Evolutionary conservation across 345 rosid genomes (phyloP).

Genomic region (Angophora floribunda): DNA sequence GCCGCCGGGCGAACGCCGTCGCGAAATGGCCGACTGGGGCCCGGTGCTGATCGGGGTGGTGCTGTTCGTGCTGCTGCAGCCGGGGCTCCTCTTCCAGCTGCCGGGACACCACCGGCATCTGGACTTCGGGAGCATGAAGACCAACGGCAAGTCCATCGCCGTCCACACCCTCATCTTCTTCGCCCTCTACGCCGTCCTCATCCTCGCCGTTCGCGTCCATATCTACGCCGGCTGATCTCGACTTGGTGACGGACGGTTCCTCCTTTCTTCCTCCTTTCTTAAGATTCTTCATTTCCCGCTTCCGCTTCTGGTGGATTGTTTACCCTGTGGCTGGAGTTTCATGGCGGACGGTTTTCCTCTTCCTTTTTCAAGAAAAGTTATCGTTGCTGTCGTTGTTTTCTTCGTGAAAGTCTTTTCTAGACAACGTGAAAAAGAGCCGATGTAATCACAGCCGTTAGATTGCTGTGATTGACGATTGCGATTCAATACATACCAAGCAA

Average conservation of each 20-base stretch:
- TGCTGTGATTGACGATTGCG: neutral
- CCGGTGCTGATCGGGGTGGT: slow-evolving; percentile 80
- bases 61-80: slow-evolving; percentile 73
- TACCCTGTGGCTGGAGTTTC: neutral
- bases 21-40: slow-evolving; percentile 88
- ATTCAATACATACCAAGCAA: neutral
- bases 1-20: neutral
- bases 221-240: slow-evolving; percentile 61
- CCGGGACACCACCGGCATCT: slow-evolving; percentile 59
- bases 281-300: neutral
- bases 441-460: neutral
- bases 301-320: neutral
- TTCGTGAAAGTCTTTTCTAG: neutral
- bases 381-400: neutral
- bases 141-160: slow-evolving; percentile 87
- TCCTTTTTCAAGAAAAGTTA: neutral
- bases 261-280: neutral
- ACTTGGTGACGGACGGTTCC: neutral
- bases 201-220: slow-evolving; percentile 73
- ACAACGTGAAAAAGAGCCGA: neutral
- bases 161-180: slow-evolving; percentile 87
- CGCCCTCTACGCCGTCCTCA: slow-evolving; percentile 60
- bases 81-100: slow-evolving; percentile 74
- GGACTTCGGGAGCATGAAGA: slow-evolving; percentile 80
- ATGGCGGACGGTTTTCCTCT: neutral